phyloP scores from a whole-genome alignment of 2,329 filamentous ascomycete species.

The Aspergillus sergii region DNA sequence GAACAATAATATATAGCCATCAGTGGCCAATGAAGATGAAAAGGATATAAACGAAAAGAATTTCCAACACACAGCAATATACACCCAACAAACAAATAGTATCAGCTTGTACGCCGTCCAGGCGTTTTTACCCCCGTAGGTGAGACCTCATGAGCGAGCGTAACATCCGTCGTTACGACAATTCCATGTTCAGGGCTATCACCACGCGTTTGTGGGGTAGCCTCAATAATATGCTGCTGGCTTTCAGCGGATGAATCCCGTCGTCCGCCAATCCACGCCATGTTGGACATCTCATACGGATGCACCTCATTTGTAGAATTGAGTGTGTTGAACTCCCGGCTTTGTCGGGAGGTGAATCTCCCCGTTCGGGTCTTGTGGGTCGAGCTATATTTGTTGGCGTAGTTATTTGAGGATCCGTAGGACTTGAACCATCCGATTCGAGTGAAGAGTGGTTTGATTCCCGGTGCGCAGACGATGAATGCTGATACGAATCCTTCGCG shows the following conservation, averaged over 20 bases:
- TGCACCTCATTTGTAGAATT: conserved; percentile 1
- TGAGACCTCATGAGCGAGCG: conserved; percentile 10
- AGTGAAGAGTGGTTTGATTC: conserved; percentile 20
- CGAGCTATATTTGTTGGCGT: background rate
- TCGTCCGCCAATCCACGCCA: background rate
- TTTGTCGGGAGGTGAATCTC: background rate
- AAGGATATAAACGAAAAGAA: too few relatives aligned
- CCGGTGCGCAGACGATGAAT: conserved; percentile 20
- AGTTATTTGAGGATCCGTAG: conserved; percentile 1
- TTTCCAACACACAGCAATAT: background rate
- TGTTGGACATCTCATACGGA: conserved; percentile 10
- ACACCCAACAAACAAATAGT: background rate
- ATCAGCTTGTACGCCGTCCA: background rate
- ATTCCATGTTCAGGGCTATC: conserved; percentile 9
- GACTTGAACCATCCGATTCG: conserved; percentile 14
- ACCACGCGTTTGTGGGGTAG: background rate
- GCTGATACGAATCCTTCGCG: conserved; percentile 21
- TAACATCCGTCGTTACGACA: conserved; percentile 16
- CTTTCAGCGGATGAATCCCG: conserved; percentile 12
- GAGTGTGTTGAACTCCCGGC: background rate
- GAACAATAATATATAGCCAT: too few relatives aligned
- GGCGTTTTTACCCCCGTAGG: background rate
- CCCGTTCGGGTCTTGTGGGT: background rate
- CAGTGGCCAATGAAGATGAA: too few relatives aligned
- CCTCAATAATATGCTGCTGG: conserved; percentile 18